phyloP scores from a whole-genome alignment of 2,329 filamentous ascomycete genomes.

The Septoria petroselini region DNA sequence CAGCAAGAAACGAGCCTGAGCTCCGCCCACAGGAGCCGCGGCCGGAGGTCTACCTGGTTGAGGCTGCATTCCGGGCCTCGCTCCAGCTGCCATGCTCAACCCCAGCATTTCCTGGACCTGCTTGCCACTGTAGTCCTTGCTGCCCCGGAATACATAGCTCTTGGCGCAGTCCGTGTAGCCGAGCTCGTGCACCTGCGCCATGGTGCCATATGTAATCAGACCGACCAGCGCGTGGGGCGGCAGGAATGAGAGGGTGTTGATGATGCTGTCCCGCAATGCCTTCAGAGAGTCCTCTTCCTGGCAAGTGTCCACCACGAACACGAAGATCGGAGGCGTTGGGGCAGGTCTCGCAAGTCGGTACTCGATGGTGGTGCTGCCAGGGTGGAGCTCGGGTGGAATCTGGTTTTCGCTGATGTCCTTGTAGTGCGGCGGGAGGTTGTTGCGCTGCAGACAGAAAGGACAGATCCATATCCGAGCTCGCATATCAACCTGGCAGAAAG shows the following conservation, averaged over 20 bases:
- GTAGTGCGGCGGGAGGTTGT: slow-evolving; percentile 79
- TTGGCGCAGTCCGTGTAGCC: slow-evolving; percentile 98
- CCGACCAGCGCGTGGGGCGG: slow-evolving; percentile 79
- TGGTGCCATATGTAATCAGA: slow-evolving; percentile 85
- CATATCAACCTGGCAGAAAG: slow-evolving; percentile 87
- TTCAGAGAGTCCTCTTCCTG: slow-evolving; percentile 83
- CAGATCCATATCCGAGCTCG: slow-evolving; percentile 84
- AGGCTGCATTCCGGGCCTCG: slow-evolving; percentile 69
- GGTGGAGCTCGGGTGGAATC: slow-evolving; percentile 79
- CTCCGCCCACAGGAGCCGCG: slow-evolving; percentile 70
- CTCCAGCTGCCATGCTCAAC: slow-evolving; percentile 61
- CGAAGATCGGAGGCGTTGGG: slow-evolving; percentile 80
- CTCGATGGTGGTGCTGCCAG: slow-evolving; percentile 82
- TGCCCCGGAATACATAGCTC: slow-evolving; percentile 96
- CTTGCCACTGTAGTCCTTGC: slow-evolving; percentile 96
- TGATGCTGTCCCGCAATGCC: slow-evolving; percentile 78
- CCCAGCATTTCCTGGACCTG: slow-evolving; percentile 99
- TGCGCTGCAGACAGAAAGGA: slow-evolving; percentile 80
- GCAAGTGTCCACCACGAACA: slow-evolving; percentile 84
- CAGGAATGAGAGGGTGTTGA: slow-evolving; percentile 79
- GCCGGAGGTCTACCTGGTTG: slow-evolving; percentile 61
- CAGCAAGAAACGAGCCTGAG: slow-evolving; percentile 84
- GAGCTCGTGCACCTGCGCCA: slow-evolving; percentile 96
- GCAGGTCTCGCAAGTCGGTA: slow-evolving; percentile 77
- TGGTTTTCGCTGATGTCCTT: slow-evolving; percentile 83